Conservation (phyloP, 805 yeast species). For the Limtongia smithiae region DNA sequence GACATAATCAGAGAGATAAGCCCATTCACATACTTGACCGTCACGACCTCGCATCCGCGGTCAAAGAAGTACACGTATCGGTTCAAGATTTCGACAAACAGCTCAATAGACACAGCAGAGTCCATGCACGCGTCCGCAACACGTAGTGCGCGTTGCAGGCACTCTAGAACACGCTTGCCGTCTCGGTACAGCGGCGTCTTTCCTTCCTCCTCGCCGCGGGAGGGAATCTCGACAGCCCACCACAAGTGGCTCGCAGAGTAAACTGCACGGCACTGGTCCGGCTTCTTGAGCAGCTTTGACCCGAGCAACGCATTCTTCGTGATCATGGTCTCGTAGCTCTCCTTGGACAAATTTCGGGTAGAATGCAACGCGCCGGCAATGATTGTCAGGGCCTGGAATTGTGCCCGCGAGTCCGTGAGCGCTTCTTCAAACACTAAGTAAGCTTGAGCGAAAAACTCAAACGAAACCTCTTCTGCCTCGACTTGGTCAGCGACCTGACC, state of each 20-base stretch:
- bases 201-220: slow-evolving; percentile 46
- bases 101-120: slow-evolving; percentile 62
- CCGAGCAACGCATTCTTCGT: slow-evolving; percentile 85
- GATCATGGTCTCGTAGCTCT: slow-evolving; percentile 75
- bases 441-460: slow-evolving; percentile 86
- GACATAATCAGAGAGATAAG: slow-evolving; percentile 68
- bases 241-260: slow-evolving; percentile 85
- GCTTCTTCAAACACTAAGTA: slow-evolving; percentile 77
- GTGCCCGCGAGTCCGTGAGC: slow-evolving; percentile 51
- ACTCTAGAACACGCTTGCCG: slow-evolving; percentile 79
- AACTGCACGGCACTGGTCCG: slow-evolving; percentile 92
- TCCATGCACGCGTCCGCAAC: slow-evolving; percentile 96
- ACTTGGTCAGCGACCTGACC: slow-evolving; percentile 81
- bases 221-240: slow-evolving; percentile 76
- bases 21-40: slow-evolving; percentile 75
- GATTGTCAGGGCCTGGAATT: slow-evolving; percentile 50
- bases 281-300: slow-evolving; percentile 80
- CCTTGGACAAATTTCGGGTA: slow-evolving; percentile 52
- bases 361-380: slow-evolving; percentile 52
- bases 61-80: slow-evolving; percentile 80
- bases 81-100: slow-evolving; percentile 86
- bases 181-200: slow-evolving; percentile 43
- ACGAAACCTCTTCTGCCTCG: slow-evolving; percentile 64
- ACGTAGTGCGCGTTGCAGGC: slow-evolving; percentile 80
- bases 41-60: slow-evolving; percentile 68